Evolutionary conservation across 192 early-diverging fungal genomes (phyloP), one percentile per base, ranked within the genome.

Genomic region (Jimgerdemannia flammicorona): DNA sequence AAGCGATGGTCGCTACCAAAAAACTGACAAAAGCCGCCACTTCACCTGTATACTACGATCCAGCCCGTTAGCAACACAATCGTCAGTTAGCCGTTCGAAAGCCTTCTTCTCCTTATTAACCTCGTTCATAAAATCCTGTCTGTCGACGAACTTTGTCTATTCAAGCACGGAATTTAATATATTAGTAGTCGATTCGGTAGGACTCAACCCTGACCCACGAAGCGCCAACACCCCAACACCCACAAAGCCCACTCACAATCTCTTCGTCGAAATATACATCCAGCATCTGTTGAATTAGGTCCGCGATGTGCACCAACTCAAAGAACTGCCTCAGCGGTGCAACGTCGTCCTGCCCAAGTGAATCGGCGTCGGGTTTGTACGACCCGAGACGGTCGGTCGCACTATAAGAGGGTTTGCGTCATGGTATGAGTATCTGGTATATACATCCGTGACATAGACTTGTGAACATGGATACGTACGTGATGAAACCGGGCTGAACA

Each of bases 261-360:
- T 95, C 95, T 81, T 95, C 92, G 18, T 91, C 88, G 85, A 95
- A 95, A 78, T 97, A 98, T 29, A 96, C 91, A 78, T 98, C 93
- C 20, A 97, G 77, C 94, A 99, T 95, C 75, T 99, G 97, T 68
- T 95, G 91, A 42, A 94, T 91, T 69, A 98, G 80, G 84, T 99
- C 97, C 19, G 92, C 92, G 66, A 99, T 86, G 82, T 99, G 97
- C 17, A 98, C 91, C 59, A 99, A 83, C 78, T 96, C 97, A 81
- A 98, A 96, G 79, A 98, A 98, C 70, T 95, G 93, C 74, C 79
- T 86, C 43, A 90, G 80, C 64, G 87, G 92, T 65, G 87, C 89
- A 66, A 91, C 87, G 69, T 84, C 83, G 42, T 77, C 78, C 49
- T 75, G 83, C 74, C 81, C 66, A 40, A 3, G 39, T 49, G 72